These are phyloP conservation scores for Cytospora paraplurivora DNA, from an alignment of 2,329 filamentous ascomycete species.

Conservation along the genomic window DNA sequence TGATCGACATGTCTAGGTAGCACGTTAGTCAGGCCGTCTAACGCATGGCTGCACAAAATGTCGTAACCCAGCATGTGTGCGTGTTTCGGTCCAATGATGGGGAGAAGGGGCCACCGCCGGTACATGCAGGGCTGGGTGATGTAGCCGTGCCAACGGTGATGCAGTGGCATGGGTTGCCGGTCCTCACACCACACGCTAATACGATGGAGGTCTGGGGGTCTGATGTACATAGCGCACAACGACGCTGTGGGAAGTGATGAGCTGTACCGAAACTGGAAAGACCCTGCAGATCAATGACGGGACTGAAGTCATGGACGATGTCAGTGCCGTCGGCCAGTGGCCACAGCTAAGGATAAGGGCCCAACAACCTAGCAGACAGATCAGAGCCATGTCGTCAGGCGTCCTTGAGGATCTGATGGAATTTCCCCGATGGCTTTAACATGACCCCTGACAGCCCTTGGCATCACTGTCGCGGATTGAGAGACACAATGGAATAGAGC, in stretches of 20 bases:
- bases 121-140: constrained; percentile 29
- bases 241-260: constrained; percentile 5
- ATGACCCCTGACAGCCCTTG: background rate
- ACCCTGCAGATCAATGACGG: constrained; percentile 34
- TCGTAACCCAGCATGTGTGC: constrained; percentile 27
- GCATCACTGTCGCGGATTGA: background rate
- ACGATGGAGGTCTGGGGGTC: constrained; percentile 16
- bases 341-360: constrained; percentile 10
- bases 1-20: constrained; percentile 31
- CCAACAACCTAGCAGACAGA: constrained; percentile 9
- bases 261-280: constrained; percentile 26
- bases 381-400: constrained; percentile 16
- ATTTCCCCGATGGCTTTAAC: background rate
- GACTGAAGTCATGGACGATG: constrained; percentile 29
- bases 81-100: constrained; percentile 20
- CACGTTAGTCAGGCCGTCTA: constrained; percentile 28
- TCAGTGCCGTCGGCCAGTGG: constrained; percentile 22
- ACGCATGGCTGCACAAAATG: constrained; percentile 30
- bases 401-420: background rate
- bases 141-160: constrained; percentile 24
- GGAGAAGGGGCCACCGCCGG: constrained; percentile 21
- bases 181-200: constrained; percentile 21
- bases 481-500: background rate
- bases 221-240: constrained; percentile 18
- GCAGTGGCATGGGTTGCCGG: constrained; percentile 20